Base-by-base conservation (phyloP, 495 filamentous ascomycete genomes). In the Neurospora sp. region DNA sequence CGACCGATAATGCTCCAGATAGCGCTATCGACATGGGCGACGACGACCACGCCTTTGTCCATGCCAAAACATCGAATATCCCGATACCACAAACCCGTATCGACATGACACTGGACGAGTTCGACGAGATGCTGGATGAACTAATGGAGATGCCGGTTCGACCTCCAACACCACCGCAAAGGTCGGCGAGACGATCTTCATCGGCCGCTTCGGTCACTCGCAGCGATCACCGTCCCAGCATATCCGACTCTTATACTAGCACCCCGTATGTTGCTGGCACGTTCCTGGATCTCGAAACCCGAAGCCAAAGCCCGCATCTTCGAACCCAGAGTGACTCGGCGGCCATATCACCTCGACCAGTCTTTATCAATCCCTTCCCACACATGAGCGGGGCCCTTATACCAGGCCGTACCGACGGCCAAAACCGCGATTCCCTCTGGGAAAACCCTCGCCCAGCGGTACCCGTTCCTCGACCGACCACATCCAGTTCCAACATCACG, bases 21-120 rank as follows among this genome's bases (percentile, higher is more conserved):
- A 83, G 80, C 74, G 83, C 82, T 27, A 83, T 85, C 41, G 83
- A 83, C 42, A 70, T 84, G 35, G 78, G 73, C 46, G 73, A 73
- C 69, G 81, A 82, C 44, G 74, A 79, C 27, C 72, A 70, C 11
- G 8, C 31, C 5, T 70, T 61, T 65, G 18, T 48, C 44, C 18
- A 16, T 46, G 10, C 5, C 53, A 68, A 71, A 71, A 73, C 77
- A 4, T 71, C 73, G 37, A 73, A 78, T 7, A 70, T 74, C 48
- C 72, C 74, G 18, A 73, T 70, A n/a, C 16, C 40, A 4, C 61
- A 44, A 18, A 31, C 37, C n/a, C 27, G 71, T 6, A 18, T 68
- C 11, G 20, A 31, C 68, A 53, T 71, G 39, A 68, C 70, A 39
- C 70, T 75, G 12, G 73, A 76, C n/a, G 80, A 80, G 16, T 76